A percentile compares a stretch with the other conserved stretches of the same genome.
Evolutionary conservation across 768 basidiomycete species (phyloP).

Genomic region (Serendipita indica): DNA sequence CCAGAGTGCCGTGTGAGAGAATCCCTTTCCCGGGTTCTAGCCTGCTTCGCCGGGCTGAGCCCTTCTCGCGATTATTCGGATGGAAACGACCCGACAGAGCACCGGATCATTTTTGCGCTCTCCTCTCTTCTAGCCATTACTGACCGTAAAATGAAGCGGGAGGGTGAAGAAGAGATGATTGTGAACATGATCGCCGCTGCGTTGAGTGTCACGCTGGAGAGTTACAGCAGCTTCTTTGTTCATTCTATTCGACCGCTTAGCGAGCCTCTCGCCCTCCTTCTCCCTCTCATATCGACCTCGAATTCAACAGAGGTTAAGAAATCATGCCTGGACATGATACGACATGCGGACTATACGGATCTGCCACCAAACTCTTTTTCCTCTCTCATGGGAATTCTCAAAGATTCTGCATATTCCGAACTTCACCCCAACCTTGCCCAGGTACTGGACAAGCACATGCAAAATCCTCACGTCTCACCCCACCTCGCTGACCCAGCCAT

Average conservation of each 20-base stretch:
- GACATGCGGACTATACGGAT: constrained; percentile 2
- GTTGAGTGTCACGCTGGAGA: background rate
- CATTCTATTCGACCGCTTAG: constrained; percentile 7
- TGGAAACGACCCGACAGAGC: constrained; percentile 9
- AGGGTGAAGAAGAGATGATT: background rate
- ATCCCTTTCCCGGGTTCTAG: background rate
- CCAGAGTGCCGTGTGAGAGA: constrained; percentile 3
- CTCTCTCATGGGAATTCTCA: background rate
- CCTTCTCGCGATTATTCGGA: background rate
- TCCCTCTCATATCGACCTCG: background rate
- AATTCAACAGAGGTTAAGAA: background rate
- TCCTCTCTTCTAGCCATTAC: background rate
- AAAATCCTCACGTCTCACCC: background rate
- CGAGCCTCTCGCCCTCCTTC: background rate
- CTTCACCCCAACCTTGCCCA: background rate
- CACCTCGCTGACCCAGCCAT: background rate
- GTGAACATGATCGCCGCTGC: background rate
- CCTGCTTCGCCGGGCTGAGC: constrained; percentile 1
- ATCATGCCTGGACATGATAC: constrained; percentile 3
- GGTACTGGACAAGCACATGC: background rate
- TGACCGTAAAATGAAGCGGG: background rate
- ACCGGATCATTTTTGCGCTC: background rate
- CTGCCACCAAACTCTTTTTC: background rate
- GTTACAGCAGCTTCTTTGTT: background rate
- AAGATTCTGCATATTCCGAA: background rate